These are phyloP conservation scores for Pleurotus tuoliensis DNA, from an alignment of 768 basidiomycete species.

Conservation along the genomic window DNA sequence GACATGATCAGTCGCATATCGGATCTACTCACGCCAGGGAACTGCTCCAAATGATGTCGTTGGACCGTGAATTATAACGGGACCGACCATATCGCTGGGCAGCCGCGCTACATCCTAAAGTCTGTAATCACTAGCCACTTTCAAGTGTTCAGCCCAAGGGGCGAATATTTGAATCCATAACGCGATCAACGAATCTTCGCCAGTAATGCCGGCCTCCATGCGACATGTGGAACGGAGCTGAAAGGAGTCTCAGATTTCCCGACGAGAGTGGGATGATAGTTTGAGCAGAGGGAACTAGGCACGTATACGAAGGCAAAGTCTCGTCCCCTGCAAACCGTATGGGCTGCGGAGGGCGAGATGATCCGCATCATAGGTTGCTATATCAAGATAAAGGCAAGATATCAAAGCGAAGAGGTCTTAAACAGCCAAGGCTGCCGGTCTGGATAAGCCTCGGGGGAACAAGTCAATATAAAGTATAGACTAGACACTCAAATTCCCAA, in stretches of 20 bases:
- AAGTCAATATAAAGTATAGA: not conserved
- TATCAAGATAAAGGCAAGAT: not conserved
- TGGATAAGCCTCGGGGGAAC: conserved; percentile 7
- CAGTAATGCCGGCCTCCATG: no score
- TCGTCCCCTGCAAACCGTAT: not conserved
- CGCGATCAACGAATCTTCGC: not conserved
- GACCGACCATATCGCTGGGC: conserved; percentile 1
- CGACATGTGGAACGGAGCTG: not conserved
- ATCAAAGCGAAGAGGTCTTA: not conserved
- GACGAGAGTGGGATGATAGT: not conserved
- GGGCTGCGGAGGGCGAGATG: not conserved
- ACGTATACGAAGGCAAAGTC: no score
- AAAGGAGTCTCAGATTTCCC: not conserved
- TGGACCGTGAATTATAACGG: not conserved
- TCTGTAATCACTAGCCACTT: not conserved
- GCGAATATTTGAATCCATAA: no score
- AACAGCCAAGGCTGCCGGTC: not conserved
- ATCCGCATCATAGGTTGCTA: conserved; percentile 6
- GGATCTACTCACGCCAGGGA: conserved; percentile 1
- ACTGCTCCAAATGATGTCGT: not conserved
- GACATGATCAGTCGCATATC: not conserved
- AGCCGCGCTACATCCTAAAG: not conserved
- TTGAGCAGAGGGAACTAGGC: not conserved
- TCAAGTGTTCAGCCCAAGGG: not conserved
- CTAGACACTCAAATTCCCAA: not conserved